Evolutionary conservation across 257 asterid genomes (phyloP), one percentile per base, ranked within the genome.

Genomic region (Ilex aquifolium): DNA sequence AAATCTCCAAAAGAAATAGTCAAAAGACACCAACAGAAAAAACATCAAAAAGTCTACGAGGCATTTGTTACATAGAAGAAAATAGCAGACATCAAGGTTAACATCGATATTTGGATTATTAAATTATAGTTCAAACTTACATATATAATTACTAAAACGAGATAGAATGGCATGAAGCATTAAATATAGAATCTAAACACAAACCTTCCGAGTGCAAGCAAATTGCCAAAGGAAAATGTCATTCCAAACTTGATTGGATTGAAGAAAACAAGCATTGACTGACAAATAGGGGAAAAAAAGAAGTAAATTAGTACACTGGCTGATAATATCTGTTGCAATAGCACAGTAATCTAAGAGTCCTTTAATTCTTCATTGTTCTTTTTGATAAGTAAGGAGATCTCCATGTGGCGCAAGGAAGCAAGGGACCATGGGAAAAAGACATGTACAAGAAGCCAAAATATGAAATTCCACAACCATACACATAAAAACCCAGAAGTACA

Each of bases 161-260:
- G 57, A 30, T 29, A 49, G 50, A 51, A 56, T 36, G 27, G 1
- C 27, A 21, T 21, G 27, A 21, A 21, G 27, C 42, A 57, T 36
- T 67, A 13, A 64, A 27, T 32, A 27, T 36, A 53, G 30, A 53
- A 53, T 63, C 42, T 17, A 31, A 51, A 60, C 62, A 66, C 85
- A 39, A 72, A 92, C 99, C 99, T 89, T 82, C 99, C 99, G 66
- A 92, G 91, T 51, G 99, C 99, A 60, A 92, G 99, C 82, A 92
- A 67, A 76, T 92, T 92, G 77, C 99, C 99, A 29, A 92, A 85
- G 58, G 99, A 89, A 79, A 92, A 92, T 55, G 97, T 87, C 59
- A 92, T 75, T 67, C 99, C 99, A 73, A 92, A 92, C 85, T 92
- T 92, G 85, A 92, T 72, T 44, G 97, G 99, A 74, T 89, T 82